Percentiles rank a stretch among this genome's conserved stretches.
phyloP scores from a whole-genome alignment of 352 stramenopile species.

The Phytophthora capsici region DNA sequence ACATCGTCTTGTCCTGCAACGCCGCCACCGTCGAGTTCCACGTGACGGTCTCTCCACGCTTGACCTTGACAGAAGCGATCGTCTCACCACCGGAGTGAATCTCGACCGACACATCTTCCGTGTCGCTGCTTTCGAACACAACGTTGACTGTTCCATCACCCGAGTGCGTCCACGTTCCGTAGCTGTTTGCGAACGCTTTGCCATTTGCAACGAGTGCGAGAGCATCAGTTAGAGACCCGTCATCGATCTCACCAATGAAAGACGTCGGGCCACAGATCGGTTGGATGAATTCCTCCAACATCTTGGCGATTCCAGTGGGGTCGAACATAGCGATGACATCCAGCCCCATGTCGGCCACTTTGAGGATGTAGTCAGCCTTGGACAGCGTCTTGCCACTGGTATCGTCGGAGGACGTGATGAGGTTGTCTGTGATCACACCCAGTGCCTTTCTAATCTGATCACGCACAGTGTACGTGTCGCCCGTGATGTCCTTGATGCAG shows the following conservation, averaged over 20 bases:
- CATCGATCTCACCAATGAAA: constrained; percentile 60
- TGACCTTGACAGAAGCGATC: constrained; percentile 44
- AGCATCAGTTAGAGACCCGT: constrained; percentile 39
- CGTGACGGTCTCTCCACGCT: constrained; percentile 35
- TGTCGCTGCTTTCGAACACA: constrained; percentile 48
- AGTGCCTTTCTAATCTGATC: constrained; percentile 55
- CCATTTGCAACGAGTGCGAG: constrained; percentile 46
- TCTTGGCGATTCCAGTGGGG: constrained; percentile 51
- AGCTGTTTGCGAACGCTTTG: constrained; percentile 46
- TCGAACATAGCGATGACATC: constrained; percentile 63
- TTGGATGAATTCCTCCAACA: constrained; percentile 60
- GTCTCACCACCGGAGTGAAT: constrained; percentile 48
- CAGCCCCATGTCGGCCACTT: constrained; percentile 50
- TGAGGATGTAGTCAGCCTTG: constrained; percentile 47
- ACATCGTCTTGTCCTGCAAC: constrained; percentile 58
- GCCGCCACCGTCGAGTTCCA: constrained; percentile 45
- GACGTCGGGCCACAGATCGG: constrained; percentile 58
- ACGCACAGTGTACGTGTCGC: constrained; percentile 41
- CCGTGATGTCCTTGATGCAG: constrained; percentile 39
- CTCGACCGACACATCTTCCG: constrained; percentile 47
- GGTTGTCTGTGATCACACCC: constrained; percentile 53
- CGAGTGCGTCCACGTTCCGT: constrained; percentile 44
- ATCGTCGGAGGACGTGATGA: constrained; percentile 44
- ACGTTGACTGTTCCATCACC: constrained; percentile 43
- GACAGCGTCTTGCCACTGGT: constrained; percentile 40